Conservation (phyloP, 1,284 basidiomycete species). For the Tilletia caries region DNA sequence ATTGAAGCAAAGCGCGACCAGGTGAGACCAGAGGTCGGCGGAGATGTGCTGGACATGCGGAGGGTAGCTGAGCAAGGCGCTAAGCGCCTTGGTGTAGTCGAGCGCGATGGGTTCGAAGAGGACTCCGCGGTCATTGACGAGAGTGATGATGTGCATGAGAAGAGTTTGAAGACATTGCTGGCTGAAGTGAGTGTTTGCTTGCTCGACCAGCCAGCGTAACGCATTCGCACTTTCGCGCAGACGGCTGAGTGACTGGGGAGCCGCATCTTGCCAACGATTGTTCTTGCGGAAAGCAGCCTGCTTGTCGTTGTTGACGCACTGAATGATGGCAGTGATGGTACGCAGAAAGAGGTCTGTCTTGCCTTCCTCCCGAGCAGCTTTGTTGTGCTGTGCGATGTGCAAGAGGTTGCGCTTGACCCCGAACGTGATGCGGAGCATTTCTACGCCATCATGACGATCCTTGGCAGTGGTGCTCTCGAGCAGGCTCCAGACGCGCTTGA, state of each 20-base stretch:
- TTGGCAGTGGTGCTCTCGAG: slow-evolving; percentile 63
- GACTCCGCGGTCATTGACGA: slow-evolving; percentile 57
- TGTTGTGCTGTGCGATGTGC: slow-evolving; percentile 63
- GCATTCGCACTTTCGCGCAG: slow-evolving; percentile 65
- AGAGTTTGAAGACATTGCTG: slow-evolving; percentile 64
- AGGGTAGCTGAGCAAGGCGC: slow-evolving; percentile 63
- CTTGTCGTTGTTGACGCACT: slow-evolving; percentile 49
- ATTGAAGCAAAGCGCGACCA: slow-evolving; percentile 68
- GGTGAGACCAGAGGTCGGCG: slow-evolving; percentile 64
- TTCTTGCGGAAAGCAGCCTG: slow-evolving; percentile 56
- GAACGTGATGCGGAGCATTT: slow-evolving; percentile 64
- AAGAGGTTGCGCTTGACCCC: slow-evolving; percentile 60
- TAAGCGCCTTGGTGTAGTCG: slow-evolving; percentile 76
- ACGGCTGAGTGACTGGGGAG: slow-evolving; percentile 60
- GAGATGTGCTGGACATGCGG: slow-evolving; percentile 78
- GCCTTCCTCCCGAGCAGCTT: slow-evolving; percentile 68
- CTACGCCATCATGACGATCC: slow-evolving; percentile 68
- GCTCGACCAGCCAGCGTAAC: slow-evolving; percentile 69
- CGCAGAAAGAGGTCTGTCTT: slow-evolving; percentile 63
- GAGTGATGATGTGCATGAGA: slow-evolving; percentile 63
- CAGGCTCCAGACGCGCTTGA: slow-evolving; percentile 13
- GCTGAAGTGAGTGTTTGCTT: slow-evolving; percentile 61
- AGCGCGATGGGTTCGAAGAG: slow-evolving; percentile 68
- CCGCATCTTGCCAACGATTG: slow-evolving; percentile 49
- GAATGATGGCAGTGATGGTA: slow-evolving; percentile 65